These are phyloP conservation scores for Apophysomyces variabilis DNA, from an alignment of 371 early-diverging fungal species.

Conservation along the genomic window DNA sequence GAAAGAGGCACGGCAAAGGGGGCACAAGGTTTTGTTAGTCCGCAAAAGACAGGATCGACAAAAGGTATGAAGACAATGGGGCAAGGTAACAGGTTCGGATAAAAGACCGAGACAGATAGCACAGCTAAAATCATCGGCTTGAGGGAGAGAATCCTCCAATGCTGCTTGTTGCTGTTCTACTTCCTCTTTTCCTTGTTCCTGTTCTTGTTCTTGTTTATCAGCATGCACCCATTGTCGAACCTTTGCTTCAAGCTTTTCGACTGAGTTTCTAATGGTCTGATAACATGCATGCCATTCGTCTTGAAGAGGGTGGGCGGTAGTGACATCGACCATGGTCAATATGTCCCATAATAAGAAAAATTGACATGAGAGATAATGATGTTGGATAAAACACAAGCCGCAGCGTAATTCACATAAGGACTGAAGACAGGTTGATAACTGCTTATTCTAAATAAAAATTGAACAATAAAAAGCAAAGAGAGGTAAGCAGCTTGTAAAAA, in stretches of 20 bases:
- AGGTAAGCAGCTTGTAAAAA: too few relatives aligned
- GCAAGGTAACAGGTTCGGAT: slow-evolving; percentile 17
- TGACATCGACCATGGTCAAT: not conserved
- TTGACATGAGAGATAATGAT: slow-evolving; percentile 19
- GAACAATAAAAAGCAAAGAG: not conserved
- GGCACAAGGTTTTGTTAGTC: slow-evolving; percentile 12
- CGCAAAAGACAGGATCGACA: slow-evolving; percentile 14
- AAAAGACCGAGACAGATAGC: slow-evolving; percentile 19
- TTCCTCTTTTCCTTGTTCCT: not conserved
- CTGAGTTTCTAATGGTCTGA: too few relatives aligned
- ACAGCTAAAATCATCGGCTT: slow-evolving; percentile 20
- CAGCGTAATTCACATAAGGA: slow-evolving; percentile 15
- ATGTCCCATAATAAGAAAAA: slow-evolving; percentile 15
- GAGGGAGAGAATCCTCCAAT: not conserved
- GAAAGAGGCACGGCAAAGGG: slow-evolving; percentile 20
- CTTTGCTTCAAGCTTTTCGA: not conserved
- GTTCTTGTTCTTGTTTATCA: too few relatives aligned
- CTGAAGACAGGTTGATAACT: slow-evolving; percentile 8
- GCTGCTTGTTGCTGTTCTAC: not conserved
- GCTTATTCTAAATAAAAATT: not conserved
- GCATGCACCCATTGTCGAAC: too few relatives aligned
- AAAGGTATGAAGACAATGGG: slow-evolving; percentile 20
- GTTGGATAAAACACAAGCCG: slow-evolving; percentile 8
- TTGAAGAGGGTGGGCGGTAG: not conserved
- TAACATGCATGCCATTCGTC: not conserved